Evolutionary conservation across 192 early-diverging fungal species (phyloP).

Genomic region (Coemansia sp.): DNA sequence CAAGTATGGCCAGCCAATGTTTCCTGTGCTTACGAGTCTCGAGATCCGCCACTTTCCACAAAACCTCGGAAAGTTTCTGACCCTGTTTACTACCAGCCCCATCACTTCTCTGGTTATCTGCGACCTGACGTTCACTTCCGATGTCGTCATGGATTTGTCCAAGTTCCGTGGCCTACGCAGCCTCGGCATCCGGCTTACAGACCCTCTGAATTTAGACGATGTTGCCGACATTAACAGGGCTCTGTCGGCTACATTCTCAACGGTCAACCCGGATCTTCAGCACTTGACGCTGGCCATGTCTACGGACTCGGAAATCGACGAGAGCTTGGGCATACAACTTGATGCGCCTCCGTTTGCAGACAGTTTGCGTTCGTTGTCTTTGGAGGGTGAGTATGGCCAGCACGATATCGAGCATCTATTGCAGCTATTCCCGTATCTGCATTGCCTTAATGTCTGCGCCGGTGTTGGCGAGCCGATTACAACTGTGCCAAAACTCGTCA

Average conservation of each 20-base stretch:
- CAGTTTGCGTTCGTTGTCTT: not conserved
- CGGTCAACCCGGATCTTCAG: not conserved
- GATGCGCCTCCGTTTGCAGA: not conserved
- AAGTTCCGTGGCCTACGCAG: not conserved
- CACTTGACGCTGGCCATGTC: not conserved
- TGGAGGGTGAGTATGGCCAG: not conserved
- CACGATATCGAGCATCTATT: not conserved
- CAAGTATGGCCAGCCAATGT: not conserved
- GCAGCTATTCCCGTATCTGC: not conserved
- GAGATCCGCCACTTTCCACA: conserved; percentile 5
- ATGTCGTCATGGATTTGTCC: not conserved
- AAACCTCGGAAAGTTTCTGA: not conserved
- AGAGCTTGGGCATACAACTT: not conserved
- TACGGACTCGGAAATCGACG: not conserved
- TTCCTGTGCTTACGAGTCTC: conserved; percentile 14
- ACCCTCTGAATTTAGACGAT: not conserved
- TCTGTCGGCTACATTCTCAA: not conserved
- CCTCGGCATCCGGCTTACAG: not conserved
- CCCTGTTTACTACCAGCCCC: conserved; percentile 9
- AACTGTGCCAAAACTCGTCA: not conserved
- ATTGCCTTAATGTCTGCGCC: not conserved
- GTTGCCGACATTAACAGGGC: not conserved
- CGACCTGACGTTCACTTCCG: not conserved
- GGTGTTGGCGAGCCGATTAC: not conserved
- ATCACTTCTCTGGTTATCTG: conserved; percentile 1